Base-by-base conservation (phyloP, 2,329 filamentous ascomycete species). In the Diaporthe vaccinii region DNA sequence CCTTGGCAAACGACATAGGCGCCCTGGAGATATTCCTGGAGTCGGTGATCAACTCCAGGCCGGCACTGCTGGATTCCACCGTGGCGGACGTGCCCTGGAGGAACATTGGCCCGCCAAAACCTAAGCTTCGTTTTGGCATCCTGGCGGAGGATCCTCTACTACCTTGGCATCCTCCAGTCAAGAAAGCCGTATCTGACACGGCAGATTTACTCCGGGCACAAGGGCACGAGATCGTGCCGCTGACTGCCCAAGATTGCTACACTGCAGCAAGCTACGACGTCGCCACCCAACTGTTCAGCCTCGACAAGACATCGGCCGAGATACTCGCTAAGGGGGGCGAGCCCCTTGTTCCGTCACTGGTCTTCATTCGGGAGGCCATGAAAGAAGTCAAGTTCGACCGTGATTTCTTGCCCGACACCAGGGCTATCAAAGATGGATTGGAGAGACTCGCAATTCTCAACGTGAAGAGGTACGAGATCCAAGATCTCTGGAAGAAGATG, bases 61-160 rank as follows among this genome's bases (percentile, higher is more conserved):
- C 77, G 5, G 75, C 72, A 9, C 41, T 46, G 8, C 7, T 74
- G n/a, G 76, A 78, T 49, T 51, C 53, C 2, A 73, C 77, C 1
- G 75, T 73, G 17, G 9, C 74, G 3, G 75, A 77, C 44, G 44
- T 78, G 15, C 77, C 77, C 9, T 78, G 76, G 77, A 74, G 73
- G 15, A 17, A 20, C 3, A 36, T 59, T 20, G 67, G 39, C 25
- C 36, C 20, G 1, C 12, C 57, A 14, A 41, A 53, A 8, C 0
- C 53, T 1, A 73, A 49, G 51, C 68, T 77, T 15, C 72, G 75
- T 8, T 59, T 78, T 34, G 77, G 77, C 4, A 57, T 78, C 12
- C 51, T 78, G 7, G 70, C 75, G 6, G 76, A 77, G 46, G 77
- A 78, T 31, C 75, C 76, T 0, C 36, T 77, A 2, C 76, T 76